phyloP scores from a whole-genome alignment of 805 yeast genomes.

The Sungouiella thailandica region DNA sequence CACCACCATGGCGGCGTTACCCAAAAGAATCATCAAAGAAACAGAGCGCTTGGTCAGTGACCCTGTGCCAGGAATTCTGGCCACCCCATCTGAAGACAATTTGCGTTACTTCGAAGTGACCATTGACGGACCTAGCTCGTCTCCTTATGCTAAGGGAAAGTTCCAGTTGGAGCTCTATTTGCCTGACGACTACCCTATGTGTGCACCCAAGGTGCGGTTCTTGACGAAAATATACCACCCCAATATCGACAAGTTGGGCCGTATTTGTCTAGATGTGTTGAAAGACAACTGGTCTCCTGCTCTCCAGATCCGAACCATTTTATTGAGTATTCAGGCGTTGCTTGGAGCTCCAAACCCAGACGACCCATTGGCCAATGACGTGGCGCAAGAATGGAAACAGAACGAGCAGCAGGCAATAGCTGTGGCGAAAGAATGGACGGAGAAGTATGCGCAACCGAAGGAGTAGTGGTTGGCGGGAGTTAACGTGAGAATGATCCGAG shows the following conservation, averaged over 20 bases:
- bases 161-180: constrained; percentile 82
- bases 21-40: constrained; percentile 94
- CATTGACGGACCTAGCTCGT: constrained; percentile 84
- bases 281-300: constrained; percentile 99
- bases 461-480: too few relatives aligned
- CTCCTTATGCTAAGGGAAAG: constrained; percentile 81
- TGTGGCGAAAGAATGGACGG: constrained; percentile 77
- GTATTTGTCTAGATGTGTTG: constrained; percentile 92
- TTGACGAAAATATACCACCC: constrained; percentile 91
- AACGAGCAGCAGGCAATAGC: constrained; percentile 75
- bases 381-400: constrained; percentile 93
- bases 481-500: too few relatives aligned
- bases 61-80: constrained; percentile 95
- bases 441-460: constrained; percentile 62
- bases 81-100: constrained; percentile 91
- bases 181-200: constrained; percentile 98
- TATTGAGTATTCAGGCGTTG: constrained; percentile 87
- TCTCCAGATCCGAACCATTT: constrained; percentile 85
- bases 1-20: constrained; percentile 52
- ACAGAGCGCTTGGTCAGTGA: constrained; percentile 89
- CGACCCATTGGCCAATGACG: constrained; percentile 97
- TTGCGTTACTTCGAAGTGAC: constrained; percentile 88
- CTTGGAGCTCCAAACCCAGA: constrained; percentile 97
- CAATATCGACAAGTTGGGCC: constrained; percentile 93
- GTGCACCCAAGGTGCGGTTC: constrained; percentile 93